A percentile compares a stretch with the other conserved stretches of the same genome.
Conservation (phyloP, 2,329 filamentous ascomycete genomes). For the Calonectria leucothoes region DNA sequence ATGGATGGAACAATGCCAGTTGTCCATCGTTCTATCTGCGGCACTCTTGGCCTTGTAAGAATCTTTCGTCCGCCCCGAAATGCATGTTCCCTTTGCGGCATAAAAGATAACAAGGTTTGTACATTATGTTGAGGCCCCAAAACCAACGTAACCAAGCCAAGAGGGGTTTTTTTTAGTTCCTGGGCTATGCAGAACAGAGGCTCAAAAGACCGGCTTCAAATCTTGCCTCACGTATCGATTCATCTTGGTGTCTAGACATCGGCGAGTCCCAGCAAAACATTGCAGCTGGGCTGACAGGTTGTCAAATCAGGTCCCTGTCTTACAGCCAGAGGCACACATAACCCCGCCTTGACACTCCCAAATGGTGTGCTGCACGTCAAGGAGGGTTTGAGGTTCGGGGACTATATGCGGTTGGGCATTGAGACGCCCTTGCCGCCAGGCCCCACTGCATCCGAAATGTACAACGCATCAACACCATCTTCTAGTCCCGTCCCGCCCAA, state of each 20-base stretch:
- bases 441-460: slow-evolving; percentile 53
- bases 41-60: slow-evolving; percentile 24
- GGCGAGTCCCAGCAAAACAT: slow-evolving; percentile 14
- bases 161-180: background rate
- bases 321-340: slow-evolving; percentile 29
- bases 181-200: slow-evolving; percentile 13
- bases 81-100: slow-evolving; percentile 31
- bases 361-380: slow-evolving; percentile 37
- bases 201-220: slow-evolving; percentile 10
- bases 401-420: slow-evolving; percentile 60
- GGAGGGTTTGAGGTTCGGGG: slow-evolving; percentile 29
- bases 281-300: slow-evolving; percentile 34
- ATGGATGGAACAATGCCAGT: slow-evolving; percentile 33
- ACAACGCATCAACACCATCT: slow-evolving; percentile 59
- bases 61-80: slow-evolving; percentile 25
- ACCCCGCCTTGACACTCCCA: slow-evolving; percentile 27
- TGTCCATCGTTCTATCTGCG: slow-evolving; percentile 35
- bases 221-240: background rate
- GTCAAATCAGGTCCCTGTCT: slow-evolving; percentile 28
- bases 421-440: slow-evolving; percentile 58
- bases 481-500: slow-evolving; percentile 26
- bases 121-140: slow-evolving; percentile 6
- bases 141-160: slow-evolving; percentile 2
- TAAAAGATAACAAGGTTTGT: slow-evolving; percentile 17
- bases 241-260: slow-evolving; percentile 1